Conservation (phyloP, 1,284 basidiomycete genomes). For the Anthracocystis panici-leucophaei region DNA sequence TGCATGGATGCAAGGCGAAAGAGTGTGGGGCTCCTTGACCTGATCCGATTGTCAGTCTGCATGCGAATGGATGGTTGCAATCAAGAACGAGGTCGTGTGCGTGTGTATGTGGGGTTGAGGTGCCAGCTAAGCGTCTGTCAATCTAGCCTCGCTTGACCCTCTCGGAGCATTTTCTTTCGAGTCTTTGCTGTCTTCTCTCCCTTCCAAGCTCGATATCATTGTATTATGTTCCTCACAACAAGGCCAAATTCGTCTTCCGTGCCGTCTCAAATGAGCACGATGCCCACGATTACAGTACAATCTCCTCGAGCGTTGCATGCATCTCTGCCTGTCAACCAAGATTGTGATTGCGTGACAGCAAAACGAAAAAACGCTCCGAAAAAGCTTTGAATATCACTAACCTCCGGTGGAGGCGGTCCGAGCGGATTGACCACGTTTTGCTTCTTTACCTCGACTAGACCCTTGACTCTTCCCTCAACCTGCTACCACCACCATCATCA, state of each 20-base stretch:
- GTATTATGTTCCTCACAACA: no score
- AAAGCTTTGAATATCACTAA: constrained; percentile 2
- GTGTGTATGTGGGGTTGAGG: not conserved
- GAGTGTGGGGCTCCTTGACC: constrained; percentile 1
- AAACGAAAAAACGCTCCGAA: not conserved
- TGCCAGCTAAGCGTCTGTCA: not conserved
- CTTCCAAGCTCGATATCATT: not conserved
- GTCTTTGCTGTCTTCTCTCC: not conserved
- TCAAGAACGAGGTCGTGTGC: not conserved
- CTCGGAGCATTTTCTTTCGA: constrained; percentile 4
- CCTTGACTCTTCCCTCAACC: constrained; percentile 3
- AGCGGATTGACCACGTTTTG: not conserved
- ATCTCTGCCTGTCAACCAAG: not conserved
- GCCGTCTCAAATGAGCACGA: no score
- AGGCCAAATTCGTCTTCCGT: no score
- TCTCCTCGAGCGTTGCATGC: not conserved
- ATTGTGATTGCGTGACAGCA: constrained; percentile 1
- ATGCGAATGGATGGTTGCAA: no score
- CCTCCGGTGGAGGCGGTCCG: constrained; percentile 6
- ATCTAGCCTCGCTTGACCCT: not conserved
- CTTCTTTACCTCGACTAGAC: not conserved
- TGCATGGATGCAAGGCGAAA: constrained; percentile 12
- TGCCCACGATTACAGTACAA: not conserved
- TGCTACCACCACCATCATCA: constrained; percentile 3
- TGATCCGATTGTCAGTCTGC: not conserved